Evolutionary conservation across 1,284 basidiomycete genomes (phyloP).

Genomic region (Ceratobasidium sp.): DNA sequence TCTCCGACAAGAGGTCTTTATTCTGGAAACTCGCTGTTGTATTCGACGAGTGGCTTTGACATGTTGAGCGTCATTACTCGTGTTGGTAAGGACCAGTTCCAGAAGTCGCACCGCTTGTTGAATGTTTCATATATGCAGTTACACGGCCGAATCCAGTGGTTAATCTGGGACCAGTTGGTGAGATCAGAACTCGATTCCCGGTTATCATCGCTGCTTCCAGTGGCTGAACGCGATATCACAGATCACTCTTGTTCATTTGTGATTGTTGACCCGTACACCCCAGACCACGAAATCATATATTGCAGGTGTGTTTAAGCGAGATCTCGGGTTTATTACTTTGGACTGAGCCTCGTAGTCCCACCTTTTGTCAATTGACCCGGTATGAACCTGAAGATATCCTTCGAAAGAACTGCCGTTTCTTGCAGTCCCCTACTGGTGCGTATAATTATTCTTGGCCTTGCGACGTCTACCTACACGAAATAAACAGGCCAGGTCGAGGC

Average conservation of each 20-base stretch:
- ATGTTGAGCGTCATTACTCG: conserved; percentile 38
- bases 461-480: not conserved
- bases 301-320: conserved; percentile 13
- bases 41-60: conserved; percentile 37
- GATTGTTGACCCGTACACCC: conserved; percentile 34
- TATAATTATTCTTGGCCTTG: not conserved
- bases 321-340: not conserved
- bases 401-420: conserved; percentile 33
- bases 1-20: conserved; percentile 32
- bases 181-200: conserved; percentile 13
- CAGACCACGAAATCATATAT: conserved; percentile 34
- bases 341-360: not conserved
- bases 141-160: conserved; percentile 35
- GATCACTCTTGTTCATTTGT: conserved; percentile 39
- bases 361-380: conserved; percentile 32
- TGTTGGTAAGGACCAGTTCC: not conserved
- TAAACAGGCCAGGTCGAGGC: conserved; percentile 16
- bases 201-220: not conserved
- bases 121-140: conserved; percentile 11
- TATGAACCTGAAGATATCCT: conserved; percentile 28
- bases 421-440: conserved; percentile 29
- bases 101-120: not conserved
- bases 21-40: conserved; percentile 29
- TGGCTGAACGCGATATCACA: not conserved
- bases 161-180: conserved; percentile 37